Evolutionary conservation across 2,329 filamentous ascomycete species (phyloP), one percentile per base, ranked within the genome.

Genomic region (Trichoderma sp.): DNA sequence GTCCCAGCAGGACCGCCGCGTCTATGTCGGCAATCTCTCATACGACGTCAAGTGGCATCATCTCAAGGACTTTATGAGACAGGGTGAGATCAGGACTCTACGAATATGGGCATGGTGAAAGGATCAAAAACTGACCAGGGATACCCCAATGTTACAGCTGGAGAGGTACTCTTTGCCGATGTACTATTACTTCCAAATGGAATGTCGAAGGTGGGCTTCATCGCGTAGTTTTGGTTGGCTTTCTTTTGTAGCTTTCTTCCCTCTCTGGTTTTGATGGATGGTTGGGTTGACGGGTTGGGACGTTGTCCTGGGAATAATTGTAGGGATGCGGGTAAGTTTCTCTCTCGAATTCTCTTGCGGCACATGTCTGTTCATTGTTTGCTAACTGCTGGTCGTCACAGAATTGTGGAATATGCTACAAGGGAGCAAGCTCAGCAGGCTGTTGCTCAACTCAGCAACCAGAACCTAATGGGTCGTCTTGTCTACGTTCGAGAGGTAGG

Each of bases 31-130:
- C 86, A 99, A 99, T 85, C 90, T 99, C 81, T 97, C 95, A 67
- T 99, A 99, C 89, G 97, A 99, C 89, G 97, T 99, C 85, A 99
- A 99, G 89, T 99, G 97, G 97, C 96, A 98, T 89, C 97, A 98
- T 83, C 91, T 99, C 78, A 99, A 99, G 89, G 97, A 99, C 88
- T 98, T 98, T 85, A 99, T 99, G 97, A 94, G 97, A 91, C 95
- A 98, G 92, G 96, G 97, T 98, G 89, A 89, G 93, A 79, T 29
- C n/a, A 27, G 38, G 69, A 65, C 80, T 79, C 78, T 80, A 35
- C 69, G 27, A 29, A 76, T 14, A 77, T 76, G 77, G 78, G 78
- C 78, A 76, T 74, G 78, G 79, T 76, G 50, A 75, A 76, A 67
- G 78, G 79, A 78, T 80, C 35, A 77, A 81, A 78, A 50, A 81